Conservation (phyloP, 768 basidiomycete species). For the Lactarius akahatsu region DNA sequence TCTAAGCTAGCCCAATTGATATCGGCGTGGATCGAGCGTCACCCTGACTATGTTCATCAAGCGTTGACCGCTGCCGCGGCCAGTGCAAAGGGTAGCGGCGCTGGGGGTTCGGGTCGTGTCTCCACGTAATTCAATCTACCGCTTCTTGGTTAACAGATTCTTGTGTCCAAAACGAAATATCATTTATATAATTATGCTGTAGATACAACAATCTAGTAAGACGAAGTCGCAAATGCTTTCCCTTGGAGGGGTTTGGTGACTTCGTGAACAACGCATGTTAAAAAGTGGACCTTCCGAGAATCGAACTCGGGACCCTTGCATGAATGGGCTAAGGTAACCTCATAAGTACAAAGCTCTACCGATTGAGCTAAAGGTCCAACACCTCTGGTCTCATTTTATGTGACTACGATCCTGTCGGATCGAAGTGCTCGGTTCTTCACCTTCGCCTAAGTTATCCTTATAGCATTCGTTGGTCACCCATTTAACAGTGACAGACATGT, state of each 20-base stretch:
- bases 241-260: not conserved
- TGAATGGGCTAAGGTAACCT: slow-evolving; percentile 44
- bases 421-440: not conserved
- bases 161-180: not conserved
- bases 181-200: not conserved
- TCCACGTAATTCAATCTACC: not conserved
- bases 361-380: slow-evolving; percentile 56
- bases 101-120: not conserved
- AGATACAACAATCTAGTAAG: not conserved
- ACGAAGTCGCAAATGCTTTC: not conserved
- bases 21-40: slow-evolving; percentile 19
- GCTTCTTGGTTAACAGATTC: not conserved
- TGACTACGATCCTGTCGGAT: not conserved
- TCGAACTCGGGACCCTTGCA: slow-evolving; percentile 66
- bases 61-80: not conserved
- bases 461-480: not conserved
- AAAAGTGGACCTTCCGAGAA: slow-evolving; percentile 60
- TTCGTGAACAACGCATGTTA: slow-evolving; percentile 17
- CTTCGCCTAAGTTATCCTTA: not conserved
- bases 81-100: not conserved
- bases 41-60: slow-evolving; percentile 16
- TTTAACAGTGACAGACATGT: not conserved
- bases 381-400: slow-evolving; percentile 10
- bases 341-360: slow-evolving; percentile 66
- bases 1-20: slow-evolving; percentile 19